These are phyloP conservation scores for Plantago ovata DNA, from an alignment of 257 asterid genomes.

Conservation along the genomic window DNA sequence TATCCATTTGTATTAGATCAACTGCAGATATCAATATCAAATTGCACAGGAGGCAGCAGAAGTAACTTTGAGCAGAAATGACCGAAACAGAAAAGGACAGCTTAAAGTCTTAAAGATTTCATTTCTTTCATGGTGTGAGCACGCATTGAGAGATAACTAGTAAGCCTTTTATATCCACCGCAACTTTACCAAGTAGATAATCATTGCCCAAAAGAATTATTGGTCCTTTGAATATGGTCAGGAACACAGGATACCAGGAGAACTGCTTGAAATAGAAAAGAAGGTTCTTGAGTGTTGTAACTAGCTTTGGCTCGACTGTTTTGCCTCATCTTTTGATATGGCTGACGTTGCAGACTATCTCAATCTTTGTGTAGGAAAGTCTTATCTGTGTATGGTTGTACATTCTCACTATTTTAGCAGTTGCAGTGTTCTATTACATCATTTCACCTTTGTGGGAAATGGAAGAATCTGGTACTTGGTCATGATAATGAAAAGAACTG, in stretches of 20 bases:
- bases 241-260: constrained; percentile 7
- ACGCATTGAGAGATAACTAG: constrained; percentile 6
- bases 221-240: not conserved
- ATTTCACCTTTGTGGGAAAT: no score
- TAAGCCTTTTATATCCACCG: not conserved
- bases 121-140: not conserved
- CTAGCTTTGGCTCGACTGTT: no score
- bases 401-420: no score
- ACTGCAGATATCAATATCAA: constrained; percentile 11
- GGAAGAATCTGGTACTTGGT: no score
- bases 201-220: not conserved
- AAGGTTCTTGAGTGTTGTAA: no score
- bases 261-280: not conserved
- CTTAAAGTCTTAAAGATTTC: not conserved
- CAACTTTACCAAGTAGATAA: not conserved
- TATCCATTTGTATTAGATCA: constrained; percentile 8
- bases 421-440: no score
- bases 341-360: no score
- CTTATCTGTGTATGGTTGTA: no score
- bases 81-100: constrained; percentile 7
- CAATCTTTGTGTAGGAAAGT: no score
- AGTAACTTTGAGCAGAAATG: constrained; percentile 15
- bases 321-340: no score
- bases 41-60: constrained; percentile 10
- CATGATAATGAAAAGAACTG: no score